These are phyloP conservation scores for Parafenestella ontariensis DNA, from an alignment of 2,329 filamentous ascomycete species.

Conservation along the genomic window DNA sequence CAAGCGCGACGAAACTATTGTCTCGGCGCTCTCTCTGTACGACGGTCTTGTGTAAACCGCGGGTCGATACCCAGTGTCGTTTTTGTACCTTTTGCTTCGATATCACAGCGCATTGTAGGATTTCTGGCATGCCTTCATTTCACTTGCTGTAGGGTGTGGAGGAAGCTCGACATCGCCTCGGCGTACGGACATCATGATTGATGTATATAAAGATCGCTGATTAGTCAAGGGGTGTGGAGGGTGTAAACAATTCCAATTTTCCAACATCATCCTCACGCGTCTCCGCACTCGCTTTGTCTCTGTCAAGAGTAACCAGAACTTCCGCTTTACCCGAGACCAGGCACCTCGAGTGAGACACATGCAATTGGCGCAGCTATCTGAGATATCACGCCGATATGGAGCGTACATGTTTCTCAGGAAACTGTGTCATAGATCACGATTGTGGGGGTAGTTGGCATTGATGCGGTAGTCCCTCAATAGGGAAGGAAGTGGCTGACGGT, in stretches of 20 bases:
- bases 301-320: neutral
- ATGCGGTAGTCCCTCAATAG: neutral
- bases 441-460: neutral
- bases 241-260: conserved; percentile 17
- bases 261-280: neutral
- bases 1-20: conserved; percentile 98
- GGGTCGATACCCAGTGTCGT: conserved; percentile 31
- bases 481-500: conserved; percentile 7
- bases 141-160: conserved; percentile 39
- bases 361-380: too few species aligned
- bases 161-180: conserved; percentile 39
- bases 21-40: conserved; percentile 94
- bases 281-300: neutral
- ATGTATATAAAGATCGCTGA: conserved; percentile 42
- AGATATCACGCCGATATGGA: too few species aligned
- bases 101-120: conserved; percentile 49
- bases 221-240: conserved; percentile 7
- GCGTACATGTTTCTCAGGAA: neutral
- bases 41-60: conserved; percentile 81
- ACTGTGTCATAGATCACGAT: neutral
- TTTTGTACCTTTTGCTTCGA: conserved; percentile 45
- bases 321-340: neutral
- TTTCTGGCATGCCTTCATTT: conserved; percentile 38
- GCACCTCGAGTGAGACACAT: neutral
- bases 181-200: conserved; percentile 41